Conservation (phyloP, 345 rosid species). For the rapeseed (Brassica napus) region DNA sequence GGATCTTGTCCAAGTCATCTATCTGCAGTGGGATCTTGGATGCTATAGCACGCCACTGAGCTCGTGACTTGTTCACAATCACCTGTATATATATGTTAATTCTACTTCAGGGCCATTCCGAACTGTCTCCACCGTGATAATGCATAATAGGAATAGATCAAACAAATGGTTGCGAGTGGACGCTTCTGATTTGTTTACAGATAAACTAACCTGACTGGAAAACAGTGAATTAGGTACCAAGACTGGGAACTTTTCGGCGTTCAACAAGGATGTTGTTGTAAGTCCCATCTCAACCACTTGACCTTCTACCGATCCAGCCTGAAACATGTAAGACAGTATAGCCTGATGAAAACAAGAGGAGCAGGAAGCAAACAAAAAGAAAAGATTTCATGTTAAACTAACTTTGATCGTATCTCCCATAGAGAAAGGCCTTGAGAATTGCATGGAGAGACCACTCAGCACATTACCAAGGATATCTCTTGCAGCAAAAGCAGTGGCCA, state of each 20-base stretch:
- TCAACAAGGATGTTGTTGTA: constrained; percentile 72
- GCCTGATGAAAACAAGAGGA: not conserved
- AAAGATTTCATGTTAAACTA: constrained; percentile 25
- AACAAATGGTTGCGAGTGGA: not conserved
- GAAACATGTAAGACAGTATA: constrained; percentile 14
- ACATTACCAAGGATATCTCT: constrained; percentile 90
- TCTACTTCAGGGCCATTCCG: not conserved
- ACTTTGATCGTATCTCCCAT: constrained; percentile 96
- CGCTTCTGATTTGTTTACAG: too few relatives aligned
- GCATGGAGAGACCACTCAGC: constrained; percentile 87
- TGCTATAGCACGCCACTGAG: constrained; percentile 65
- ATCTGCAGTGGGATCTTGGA: constrained; percentile 63
- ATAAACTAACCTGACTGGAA: constrained; percentile 78
- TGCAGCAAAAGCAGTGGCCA: constrained; percentile 98
- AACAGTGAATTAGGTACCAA: constrained; percentile 90
- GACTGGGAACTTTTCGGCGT: constrained; percentile 79
- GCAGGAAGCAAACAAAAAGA: not conserved
- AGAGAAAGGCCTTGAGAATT: constrained; percentile 83
- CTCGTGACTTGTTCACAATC: constrained; percentile 90
- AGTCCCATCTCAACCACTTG: constrained; percentile 95
- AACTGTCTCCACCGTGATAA: not conserved
- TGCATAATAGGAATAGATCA: not conserved
- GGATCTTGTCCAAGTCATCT: constrained; percentile 73
- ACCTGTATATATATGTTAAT: constrained; percentile 46
- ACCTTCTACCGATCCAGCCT: constrained; percentile 95